Percentiles rank a stretch among this genome's conserved stretches.
phyloP scores from a whole-genome alignment of 2,329 filamentous ascomycete species.

The Nemania serpens region DNA sequence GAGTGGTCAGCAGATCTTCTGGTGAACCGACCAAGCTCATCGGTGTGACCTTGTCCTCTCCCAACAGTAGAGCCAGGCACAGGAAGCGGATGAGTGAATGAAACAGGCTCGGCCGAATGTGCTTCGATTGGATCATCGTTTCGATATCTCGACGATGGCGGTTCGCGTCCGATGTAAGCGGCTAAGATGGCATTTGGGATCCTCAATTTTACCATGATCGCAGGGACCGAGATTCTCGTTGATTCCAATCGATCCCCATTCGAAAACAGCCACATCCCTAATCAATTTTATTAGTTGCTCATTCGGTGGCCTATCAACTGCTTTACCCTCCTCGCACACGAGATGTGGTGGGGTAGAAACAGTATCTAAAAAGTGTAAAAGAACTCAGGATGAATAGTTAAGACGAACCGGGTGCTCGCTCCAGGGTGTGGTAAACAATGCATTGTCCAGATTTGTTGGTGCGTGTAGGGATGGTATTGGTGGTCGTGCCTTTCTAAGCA shows the following conservation, averaged over 20 bases:
- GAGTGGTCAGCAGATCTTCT: slow-evolving; percentile 22
- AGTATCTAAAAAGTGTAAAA: slow-evolving; percentile 51
- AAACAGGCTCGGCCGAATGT: slow-evolving; percentile 16
- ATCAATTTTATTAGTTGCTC: slow-evolving; percentile 78
- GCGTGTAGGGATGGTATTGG: slow-evolving; percentile 65
- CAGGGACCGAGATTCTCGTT: slow-evolving; percentile 74
- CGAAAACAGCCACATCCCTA: slow-evolving; percentile 84
- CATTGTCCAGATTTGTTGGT: slow-evolving; percentile 58
- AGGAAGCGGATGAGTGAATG: slow-evolving; percentile 16
- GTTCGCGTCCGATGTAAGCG: slow-evolving; percentile 44
- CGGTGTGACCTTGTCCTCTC: slow-evolving; percentile 25
- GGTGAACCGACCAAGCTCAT: slow-evolving; percentile 20
- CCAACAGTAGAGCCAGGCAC: slow-evolving; percentile 22
- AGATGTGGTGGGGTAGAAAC: slow-evolving; percentile 51
- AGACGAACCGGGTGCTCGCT: slow-evolving; percentile 67
- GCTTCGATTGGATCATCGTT: slow-evolving; percentile 14
- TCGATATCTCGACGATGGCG: slow-evolving; percentile 39
- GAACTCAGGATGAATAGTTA: slow-evolving; percentile 47
- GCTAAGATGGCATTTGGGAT: slow-evolving; percentile 49
- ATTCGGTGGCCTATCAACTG: slow-evolving; percentile 57
- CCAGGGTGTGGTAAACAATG: slow-evolving; percentile 82
- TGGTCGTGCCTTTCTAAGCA: slow-evolving; percentile 74
- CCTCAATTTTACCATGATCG: slow-evolving; percentile 64
- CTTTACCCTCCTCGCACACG: slow-evolving; percentile 49
- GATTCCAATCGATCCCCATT: slow-evolving; percentile 80